Base-by-base conservation (phyloP, 768 basidiomycete genomes). In the Psilocybe tampanensis region DNA sequence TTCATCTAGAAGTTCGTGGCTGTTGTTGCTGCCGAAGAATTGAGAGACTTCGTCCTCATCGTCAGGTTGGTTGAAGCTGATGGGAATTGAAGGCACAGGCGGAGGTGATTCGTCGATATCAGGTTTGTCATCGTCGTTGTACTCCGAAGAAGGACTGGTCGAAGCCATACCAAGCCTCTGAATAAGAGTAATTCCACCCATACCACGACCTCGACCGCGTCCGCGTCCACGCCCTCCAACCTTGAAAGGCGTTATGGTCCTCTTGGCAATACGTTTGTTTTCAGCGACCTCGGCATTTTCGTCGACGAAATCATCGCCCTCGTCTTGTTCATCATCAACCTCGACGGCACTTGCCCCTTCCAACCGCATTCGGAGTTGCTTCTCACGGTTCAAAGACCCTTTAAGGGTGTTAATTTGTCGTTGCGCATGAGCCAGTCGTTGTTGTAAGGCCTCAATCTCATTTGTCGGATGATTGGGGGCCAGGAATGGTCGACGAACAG, bases 361-460 rank as follows among this genome's bases (percentile, higher is more conserved):
- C 15, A 72, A 55, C 17, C 63, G 63, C 67, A 92, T 83, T 32
- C 88, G 84, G 54, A 86, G 74, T 75, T 92, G 88, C 74, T 93
- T 94, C 80, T 95, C 94, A 56, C 92, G 80, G 65, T 86, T 84
- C 51, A 95, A 69, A 0, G 87, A 86, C 47, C 88, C 84, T 66
- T 92, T 90, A 58, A 95, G 82, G 15, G 92, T 93, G 59, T 78
- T 82, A 65, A 95, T 88, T 66, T 93, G 92, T 58, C 93, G 78
- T 69, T 95, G 92, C 3, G 94, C 90, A 70, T 94, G 92, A 11
- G 91, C 89, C 33, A 95, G 78, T 23, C 88, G 80, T 66, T 93
- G 88, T 58, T 92, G 88, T 13, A 94, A 74, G 0, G 86, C 84
- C 64, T 94, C 92, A 39, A 93, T 85, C 70, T 94, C 92, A 66